phyloP scores from a whole-genome alignment of 176 grass and related monocot species.

The Coix lacrymajobi region DNA sequence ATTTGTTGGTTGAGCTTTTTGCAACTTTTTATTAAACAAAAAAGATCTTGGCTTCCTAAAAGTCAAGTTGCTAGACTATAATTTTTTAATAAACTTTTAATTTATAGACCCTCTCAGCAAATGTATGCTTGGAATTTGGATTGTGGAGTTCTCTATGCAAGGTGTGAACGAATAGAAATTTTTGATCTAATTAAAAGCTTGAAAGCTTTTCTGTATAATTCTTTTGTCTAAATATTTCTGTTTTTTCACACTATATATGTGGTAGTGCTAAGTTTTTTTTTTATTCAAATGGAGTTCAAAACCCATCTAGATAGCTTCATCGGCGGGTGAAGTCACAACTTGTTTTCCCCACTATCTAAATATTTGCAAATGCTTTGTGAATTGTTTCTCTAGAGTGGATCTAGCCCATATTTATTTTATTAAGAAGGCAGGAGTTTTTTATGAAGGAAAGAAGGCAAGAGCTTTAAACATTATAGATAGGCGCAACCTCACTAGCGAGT shows the following conservation, averaged over 20 bases:
- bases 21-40: too few relatives aligned
- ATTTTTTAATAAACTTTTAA: background rate
- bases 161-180: background rate
- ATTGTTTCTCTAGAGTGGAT: too few relatives aligned
- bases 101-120: too few relatives aligned
- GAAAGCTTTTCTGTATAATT: background rate
- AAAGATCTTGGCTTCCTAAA: too few relatives aligned
- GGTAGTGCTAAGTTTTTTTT: background rate
- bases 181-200: background rate
- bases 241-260: too few relatives aligned
- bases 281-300: background rate
- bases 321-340: background rate
- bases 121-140: background rate
- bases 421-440: too few relatives aligned
- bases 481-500: too few relatives aligned
- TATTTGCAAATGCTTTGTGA: background rate
- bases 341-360: background rate
- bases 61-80: too few relatives aligned
- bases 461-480: too few relatives aligned
- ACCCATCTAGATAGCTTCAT: background rate
- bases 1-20: background rate
- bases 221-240: background rate
- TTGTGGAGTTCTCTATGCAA: background rate
- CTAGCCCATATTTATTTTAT: too few relatives aligned
- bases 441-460: too few relatives aligned